Percentiles rank a stretch among this genome's conserved stretches.
Evolutionary conservation across 768 basidiomycete genomes (phyloP).

Genomic region (Cystobasidium tubakii): DNA sequence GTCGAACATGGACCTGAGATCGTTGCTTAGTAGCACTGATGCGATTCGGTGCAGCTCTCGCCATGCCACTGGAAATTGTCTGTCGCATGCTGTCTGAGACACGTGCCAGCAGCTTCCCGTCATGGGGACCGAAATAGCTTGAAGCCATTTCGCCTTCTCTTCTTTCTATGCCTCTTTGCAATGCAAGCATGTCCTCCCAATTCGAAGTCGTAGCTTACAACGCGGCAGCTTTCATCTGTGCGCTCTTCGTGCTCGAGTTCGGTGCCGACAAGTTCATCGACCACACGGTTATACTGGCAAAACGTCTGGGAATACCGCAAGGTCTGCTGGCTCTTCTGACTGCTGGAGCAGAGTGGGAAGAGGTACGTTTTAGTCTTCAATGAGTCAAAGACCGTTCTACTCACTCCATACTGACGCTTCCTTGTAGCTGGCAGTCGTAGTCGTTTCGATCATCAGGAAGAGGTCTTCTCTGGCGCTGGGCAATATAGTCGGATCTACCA

Average conservation of each 20-base stretch:
- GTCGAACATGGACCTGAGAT: too few species aligned
- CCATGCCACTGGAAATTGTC: too few species aligned
- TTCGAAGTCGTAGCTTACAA: conserved; percentile 25
- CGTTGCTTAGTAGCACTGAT: too few species aligned
- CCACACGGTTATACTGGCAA: conserved; percentile 40
- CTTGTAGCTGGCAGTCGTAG: conserved; percentile 43
- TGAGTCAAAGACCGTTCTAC: neutral
- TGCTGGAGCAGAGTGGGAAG: conserved; percentile 47
- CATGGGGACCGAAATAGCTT: neutral
- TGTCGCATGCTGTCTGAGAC: too few species aligned
- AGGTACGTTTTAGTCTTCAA: conserved; percentile 38
- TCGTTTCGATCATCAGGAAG: conserved; percentile 37
- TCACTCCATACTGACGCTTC: neutral
- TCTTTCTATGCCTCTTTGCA: neutral
- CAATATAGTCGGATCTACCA: conserved; percentile 43
- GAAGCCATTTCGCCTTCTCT: neutral
- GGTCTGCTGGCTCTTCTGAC: conserved; percentile 43
- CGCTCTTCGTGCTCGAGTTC: conserved; percentile 42
- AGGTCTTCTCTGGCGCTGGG: conserved; percentile 41
- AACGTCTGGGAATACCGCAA: conserved; percentile 40
- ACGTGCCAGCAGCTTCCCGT: neutral
- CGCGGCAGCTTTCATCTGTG: conserved; percentile 37
- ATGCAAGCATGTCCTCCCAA: neutral
- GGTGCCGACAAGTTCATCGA: conserved; percentile 45
- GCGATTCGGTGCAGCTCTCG: too few species aligned